phyloP scores from a whole-genome alignment of 495 filamentous ascomycete genomes.

The Talaromyces adpressus region DNA sequence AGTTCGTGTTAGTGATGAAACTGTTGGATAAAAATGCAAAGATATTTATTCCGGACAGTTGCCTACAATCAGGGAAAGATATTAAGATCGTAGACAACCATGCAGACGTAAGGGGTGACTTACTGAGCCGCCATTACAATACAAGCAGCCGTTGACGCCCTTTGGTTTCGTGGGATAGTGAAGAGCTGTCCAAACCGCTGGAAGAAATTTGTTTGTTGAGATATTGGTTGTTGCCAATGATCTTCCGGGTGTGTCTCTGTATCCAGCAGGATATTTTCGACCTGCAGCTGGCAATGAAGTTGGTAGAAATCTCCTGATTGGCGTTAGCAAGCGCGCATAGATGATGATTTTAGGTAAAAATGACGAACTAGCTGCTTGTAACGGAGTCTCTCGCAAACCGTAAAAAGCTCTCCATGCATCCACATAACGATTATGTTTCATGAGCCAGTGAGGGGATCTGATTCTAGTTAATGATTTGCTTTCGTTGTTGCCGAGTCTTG shows the following conservation, averaged over 20 bases:
- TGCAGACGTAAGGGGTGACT: neutral
- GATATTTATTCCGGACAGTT: constrained; percentile 13
- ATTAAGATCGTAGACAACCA: neutral
- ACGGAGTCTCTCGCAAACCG: constrained; percentile 10
- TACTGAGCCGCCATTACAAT: constrained; percentile 12
- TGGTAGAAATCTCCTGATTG: constrained; percentile 12
- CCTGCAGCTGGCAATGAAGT: constrained; percentile 11
- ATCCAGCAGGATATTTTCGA: constrained; percentile 9
- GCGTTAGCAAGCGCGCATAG: neutral
- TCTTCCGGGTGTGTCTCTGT: constrained; percentile 5
- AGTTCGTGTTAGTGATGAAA: constrained; percentile 4
- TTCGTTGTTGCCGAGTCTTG: neutral
- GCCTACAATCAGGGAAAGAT: constrained; percentile 1
- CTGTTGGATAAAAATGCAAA: constrained; percentile 11
- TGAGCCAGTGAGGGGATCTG: constrained; percentile 12
- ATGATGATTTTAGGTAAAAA: neutral
- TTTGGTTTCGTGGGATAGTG: constrained; percentile 10
- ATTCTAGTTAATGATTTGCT: neutral
- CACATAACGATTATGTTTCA: constrained; percentile 10
- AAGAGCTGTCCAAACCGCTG: constrained; percentile 10
- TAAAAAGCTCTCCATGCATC: constrained; percentile 8
- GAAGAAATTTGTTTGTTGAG: constrained; percentile 9
- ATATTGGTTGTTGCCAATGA: constrained; percentile 6
- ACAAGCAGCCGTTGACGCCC: constrained; percentile 9
- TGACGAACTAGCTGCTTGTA: constrained; percentile 12